A percentile compares a stretch with the other conserved stretches of the same genome.
phyloP scores from a whole-genome alignment of 2,329 filamentous ascomycete genomes.

The Penicillium sp. region DNA sequence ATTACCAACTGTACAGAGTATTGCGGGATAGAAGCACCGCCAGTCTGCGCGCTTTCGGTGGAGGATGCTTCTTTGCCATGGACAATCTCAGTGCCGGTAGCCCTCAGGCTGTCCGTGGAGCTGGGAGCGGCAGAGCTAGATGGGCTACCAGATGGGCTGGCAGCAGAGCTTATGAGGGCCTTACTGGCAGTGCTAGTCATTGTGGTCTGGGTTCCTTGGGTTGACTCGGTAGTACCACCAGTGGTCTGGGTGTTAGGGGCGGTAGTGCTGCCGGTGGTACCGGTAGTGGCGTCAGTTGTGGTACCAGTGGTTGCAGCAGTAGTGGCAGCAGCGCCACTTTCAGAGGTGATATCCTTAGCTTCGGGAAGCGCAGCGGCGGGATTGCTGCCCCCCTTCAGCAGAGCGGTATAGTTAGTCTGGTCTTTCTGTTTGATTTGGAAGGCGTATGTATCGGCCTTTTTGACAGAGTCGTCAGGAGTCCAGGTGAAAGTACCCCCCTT shows the following conservation, averaged over 20 bases:
- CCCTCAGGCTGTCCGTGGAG: slow-evolving; percentile 10
- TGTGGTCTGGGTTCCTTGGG: slow-evolving; percentile 12
- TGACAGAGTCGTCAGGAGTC: slow-evolving; percentile 41
- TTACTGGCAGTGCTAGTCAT: slow-evolving; percentile 54
- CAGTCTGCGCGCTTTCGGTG: slow-evolving; percentile 12
- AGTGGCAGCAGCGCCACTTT: not conserved
- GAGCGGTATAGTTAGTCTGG: slow-evolving; percentile 49
- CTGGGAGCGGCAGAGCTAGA: slow-evolving; percentile 18
- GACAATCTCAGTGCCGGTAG: slow-evolving; percentile 6
- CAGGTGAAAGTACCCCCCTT: slow-evolving; percentile 44
- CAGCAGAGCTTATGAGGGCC: slow-evolving; percentile 34
- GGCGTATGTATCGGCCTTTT: slow-evolving; percentile 46
- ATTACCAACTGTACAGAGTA: slow-evolving; percentile 27
- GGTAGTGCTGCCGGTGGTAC: slow-evolving; percentile 4
- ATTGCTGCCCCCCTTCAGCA: slow-evolving; percentile 39
- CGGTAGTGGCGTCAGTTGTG: not conserved
- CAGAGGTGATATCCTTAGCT: slow-evolving; percentile 6
- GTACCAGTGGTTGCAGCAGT: not conserved
- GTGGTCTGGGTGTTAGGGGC: slow-evolving; percentile 1
- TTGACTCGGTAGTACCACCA: not conserved
- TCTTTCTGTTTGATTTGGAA: slow-evolving; percentile 50
- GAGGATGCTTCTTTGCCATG: slow-evolving; percentile 11
- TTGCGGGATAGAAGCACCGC: slow-evolving; percentile 21
- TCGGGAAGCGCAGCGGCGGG: slow-evolving; percentile 4
- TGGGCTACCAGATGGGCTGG: slow-evolving; percentile 7